Evolutionary conservation across 345 rosid species (phyloP).

Genomic region (Pistacia integerrima): DNA sequence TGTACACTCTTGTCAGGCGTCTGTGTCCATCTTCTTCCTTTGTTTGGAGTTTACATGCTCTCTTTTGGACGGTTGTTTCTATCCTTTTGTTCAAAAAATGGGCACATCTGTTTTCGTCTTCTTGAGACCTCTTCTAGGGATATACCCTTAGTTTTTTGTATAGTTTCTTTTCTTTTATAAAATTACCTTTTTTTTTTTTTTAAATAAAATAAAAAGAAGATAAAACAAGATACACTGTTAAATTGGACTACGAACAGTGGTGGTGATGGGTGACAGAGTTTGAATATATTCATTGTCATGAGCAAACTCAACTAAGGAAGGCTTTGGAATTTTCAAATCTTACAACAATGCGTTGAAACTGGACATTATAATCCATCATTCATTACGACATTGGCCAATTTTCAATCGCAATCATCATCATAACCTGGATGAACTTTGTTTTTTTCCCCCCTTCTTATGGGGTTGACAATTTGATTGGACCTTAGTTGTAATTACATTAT

Average conservation of each 20-base stretch:
- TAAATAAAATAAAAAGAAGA: too few relatives aligned
- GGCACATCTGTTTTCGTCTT: too few relatives aligned
- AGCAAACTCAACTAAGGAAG: background rate
- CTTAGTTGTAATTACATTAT: background rate
- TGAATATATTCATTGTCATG: background rate
- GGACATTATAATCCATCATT: background rate
- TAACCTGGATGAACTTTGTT: background rate
- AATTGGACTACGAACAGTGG: background rate
- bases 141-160: too few relatives aligned
- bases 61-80: too few relatives aligned
- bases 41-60: too few relatives aligned
- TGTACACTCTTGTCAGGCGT: too few relatives aligned
- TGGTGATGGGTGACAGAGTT: background rate
- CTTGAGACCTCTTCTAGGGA: too few relatives aligned
- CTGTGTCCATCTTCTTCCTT: too few relatives aligned
- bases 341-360: background rate
- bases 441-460: background rate
- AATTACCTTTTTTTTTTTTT: too few relatives aligned
- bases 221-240: too few relatives aligned
- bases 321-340: background rate
- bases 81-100: too few relatives aligned
- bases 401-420: constrained; percentile 11
- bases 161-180: too few relatives aligned
- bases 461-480: constrained; percentile 12
- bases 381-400: background rate